A percentile compares a stretch with the other conserved stretches of the same genome.
Evolutionary conservation across 2,329 filamentous ascomycete genomes (phyloP).

Genomic region (Stagonosporopsis cucurbitacearum): DNA sequence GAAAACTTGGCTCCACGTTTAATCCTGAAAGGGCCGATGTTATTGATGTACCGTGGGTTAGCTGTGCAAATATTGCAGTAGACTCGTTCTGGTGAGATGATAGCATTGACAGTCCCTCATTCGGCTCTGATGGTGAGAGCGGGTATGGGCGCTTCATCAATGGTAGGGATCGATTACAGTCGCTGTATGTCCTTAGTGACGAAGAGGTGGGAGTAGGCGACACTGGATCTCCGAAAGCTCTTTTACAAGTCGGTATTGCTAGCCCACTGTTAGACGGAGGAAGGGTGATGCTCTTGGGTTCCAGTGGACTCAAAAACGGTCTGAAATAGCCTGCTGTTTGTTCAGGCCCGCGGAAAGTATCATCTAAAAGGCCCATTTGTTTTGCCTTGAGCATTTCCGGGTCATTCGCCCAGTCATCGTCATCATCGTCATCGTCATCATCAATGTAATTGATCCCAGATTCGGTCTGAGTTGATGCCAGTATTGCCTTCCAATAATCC

Average conservation of each 20-base stretch:
- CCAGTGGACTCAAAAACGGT: too few relatives aligned
- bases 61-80: too few relatives aligned
- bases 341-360: not conserved
- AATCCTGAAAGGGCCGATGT: too few relatives aligned
- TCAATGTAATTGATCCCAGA: not conserved
- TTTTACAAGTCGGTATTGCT: not conserved
- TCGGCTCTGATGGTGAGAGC: not conserved
- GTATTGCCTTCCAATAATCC: constrained; percentile 21
- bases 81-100: not conserved
- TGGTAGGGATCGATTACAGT: too few relatives aligned
- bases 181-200: not conserved
- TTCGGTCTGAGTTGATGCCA: not conserved
- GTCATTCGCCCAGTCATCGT: not conserved
- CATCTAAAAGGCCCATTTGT: not conserved
- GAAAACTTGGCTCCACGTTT: not conserved
- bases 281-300: not conserved
- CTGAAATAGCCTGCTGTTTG: not conserved
- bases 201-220: not conserved
- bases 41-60: too few relatives aligned
- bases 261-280: not conserved
- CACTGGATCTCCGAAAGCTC: not conserved
- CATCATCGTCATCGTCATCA: not conserved
- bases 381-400: constrained; percentile 1
- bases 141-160: not conserved
- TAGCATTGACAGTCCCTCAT: not conserved